Evolutionary conservation across 257 asterid genomes (phyloP).

Genomic region (Cruciata laevipes): DNA sequence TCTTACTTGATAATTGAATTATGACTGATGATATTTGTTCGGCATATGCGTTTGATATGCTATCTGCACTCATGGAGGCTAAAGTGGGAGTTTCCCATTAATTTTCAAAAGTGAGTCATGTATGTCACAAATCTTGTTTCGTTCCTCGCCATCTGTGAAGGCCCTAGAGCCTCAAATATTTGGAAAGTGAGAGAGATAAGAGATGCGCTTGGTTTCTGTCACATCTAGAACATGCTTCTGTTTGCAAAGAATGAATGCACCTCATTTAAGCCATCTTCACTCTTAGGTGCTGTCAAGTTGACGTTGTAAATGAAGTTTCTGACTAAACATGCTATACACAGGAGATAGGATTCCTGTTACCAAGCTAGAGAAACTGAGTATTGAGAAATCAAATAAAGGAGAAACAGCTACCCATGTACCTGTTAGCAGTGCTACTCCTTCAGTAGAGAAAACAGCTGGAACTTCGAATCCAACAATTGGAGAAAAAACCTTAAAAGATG

Average conservation of each 20-base stretch:
- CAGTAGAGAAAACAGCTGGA: constrained; percentile 24
- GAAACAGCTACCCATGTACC: constrained; percentile 16
- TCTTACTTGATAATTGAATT: constrained; percentile 9
- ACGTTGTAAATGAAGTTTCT: constrained; percentile 7
- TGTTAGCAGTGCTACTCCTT: constrained; percentile 29
- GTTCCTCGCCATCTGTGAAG: not conserved
- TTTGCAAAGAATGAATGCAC: not conserved
- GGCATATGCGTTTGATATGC: not conserved
- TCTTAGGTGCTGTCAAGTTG: not conserved
- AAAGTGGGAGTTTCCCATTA: not conserved
- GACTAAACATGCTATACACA: not conserved
- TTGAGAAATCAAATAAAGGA: constrained; percentile 18
- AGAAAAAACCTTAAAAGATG: constrained; percentile 68
- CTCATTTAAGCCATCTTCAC: not conserved
- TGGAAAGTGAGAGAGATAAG: not conserved
- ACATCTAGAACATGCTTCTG: not conserved
- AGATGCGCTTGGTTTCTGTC: not conserved
- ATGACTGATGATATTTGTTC: not conserved
- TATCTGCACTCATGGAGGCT: not conserved
- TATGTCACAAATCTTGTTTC: not conserved
- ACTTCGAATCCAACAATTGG: constrained; percentile 20
- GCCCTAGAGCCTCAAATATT: not conserved
- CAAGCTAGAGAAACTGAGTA: constrained; percentile 31
- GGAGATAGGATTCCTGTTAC: constrained; percentile 11
- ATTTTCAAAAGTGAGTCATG: not conserved